Conservation (phyloP, 306 rosid genomes). For the Cicer yamashitae region DNA sequence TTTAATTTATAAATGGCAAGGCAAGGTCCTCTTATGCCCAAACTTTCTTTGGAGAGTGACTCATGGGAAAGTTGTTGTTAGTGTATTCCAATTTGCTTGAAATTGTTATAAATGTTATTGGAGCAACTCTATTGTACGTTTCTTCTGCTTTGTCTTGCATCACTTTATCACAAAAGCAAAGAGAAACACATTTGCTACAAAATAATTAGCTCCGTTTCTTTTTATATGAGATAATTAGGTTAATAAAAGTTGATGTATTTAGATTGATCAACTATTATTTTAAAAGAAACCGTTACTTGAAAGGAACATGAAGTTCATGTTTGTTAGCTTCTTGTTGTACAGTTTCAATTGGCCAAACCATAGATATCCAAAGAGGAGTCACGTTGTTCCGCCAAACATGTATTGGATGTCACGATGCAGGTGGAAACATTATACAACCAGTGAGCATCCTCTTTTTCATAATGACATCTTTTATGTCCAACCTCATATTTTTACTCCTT, state of each 20-base stretch:
- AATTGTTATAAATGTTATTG: not conserved
- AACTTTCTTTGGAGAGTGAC: no score
- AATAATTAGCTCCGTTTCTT: no score
- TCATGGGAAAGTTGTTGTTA: not conserved
- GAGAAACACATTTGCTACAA: no score
- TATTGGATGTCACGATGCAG: slow-evolving; percentile 89
- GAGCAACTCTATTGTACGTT: not conserved
- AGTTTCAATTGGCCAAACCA: slow-evolving; percentile 69
- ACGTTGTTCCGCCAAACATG: slow-evolving; percentile 73
- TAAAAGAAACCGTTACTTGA: no score
- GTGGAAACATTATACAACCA: slow-evolving; percentile 92
- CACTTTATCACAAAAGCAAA: no score
- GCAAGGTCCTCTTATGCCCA: no score
- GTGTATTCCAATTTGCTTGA: slow-evolving; percentile 1
- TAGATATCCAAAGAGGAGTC: slow-evolving; percentile 76
- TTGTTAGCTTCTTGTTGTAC: slow-evolving; percentile 34
- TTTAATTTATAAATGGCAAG: no score
- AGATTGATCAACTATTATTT: no score
- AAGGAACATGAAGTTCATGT: not conserved
- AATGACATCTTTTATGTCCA: slow-evolving; percentile 5
- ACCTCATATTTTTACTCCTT: slow-evolving; percentile 15
- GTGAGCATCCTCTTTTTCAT: slow-evolving; percentile 52
- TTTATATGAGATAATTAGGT: no score
- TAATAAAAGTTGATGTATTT: no score
- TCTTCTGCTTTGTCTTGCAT: no score